These are phyloP conservation scores for Gaertneriomyces semiglobifer DNA, from an alignment of 192 early-diverging fungal species.

Conservation along the genomic window DNA sequence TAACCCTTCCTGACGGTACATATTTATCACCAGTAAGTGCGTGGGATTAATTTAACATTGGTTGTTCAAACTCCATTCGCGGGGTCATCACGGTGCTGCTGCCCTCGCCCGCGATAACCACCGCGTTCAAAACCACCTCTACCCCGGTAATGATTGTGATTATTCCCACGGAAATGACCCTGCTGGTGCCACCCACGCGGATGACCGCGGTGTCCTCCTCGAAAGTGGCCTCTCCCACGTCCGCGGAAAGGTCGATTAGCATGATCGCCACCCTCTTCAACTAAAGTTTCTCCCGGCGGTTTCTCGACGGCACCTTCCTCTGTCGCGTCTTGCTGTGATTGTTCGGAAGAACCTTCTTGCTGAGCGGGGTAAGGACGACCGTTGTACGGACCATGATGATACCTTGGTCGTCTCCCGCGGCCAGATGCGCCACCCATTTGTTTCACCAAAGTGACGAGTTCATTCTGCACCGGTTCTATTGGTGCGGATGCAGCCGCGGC, in stretches of 20 bases:
- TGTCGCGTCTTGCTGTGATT: not conserved
- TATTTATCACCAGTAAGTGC: too few relatives aligned
- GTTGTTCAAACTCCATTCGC: not conserved
- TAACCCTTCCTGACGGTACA: too few relatives aligned
- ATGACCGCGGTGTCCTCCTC: not conserved
- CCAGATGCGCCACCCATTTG: not conserved
- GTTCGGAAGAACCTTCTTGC: not conserved
- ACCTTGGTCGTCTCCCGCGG: not conserved
- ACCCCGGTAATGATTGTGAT: too few relatives aligned
- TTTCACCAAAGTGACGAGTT: slow-evolving; percentile 19
- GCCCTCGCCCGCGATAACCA: too few relatives aligned
- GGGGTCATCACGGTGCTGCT: not conserved
- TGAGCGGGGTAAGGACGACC: not conserved
- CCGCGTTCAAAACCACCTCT: too few relatives aligned
- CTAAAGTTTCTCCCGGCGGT: not conserved
- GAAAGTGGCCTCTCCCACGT: not conserved
- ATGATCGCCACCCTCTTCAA: not conserved
- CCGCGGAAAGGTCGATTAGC: not conserved
- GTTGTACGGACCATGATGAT: not conserved
- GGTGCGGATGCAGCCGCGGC: slow-evolving; percentile 10
- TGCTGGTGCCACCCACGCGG: not conserved
- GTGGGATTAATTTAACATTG: too few relatives aligned
- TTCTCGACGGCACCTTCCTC: not conserved
- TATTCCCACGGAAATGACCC: not conserved
- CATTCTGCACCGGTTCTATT: slow-evolving; percentile 5